These are phyloP conservation scores for Mucor lusitanicus DNA, from an alignment of 371 early-diverging fungal genomes.

Conservation along the genomic window DNA sequence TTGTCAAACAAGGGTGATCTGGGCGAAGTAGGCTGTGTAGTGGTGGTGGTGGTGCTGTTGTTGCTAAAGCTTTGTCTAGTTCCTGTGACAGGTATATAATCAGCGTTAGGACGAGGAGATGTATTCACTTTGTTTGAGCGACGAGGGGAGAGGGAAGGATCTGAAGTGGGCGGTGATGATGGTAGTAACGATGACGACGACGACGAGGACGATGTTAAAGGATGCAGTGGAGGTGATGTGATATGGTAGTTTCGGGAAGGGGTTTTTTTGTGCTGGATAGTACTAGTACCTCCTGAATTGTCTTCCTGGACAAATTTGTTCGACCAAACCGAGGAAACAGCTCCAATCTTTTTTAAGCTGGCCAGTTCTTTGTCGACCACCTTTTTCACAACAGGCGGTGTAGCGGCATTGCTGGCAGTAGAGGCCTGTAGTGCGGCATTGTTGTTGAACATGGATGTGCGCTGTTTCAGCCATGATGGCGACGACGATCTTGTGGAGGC, in stretches of 20 bases:
- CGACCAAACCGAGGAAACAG: conserved; percentile 30
- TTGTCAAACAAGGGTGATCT: background rate
- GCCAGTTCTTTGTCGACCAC: conserved; percentile 29
- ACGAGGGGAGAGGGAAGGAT: conserved; percentile 14
- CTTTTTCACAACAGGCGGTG: conserved; percentile 2
- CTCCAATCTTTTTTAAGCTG: conserved; percentile 25
- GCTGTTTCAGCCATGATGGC: conserved; percentile 22
- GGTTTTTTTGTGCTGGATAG: background rate
- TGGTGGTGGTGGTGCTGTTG: background rate
- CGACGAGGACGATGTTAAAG: background rate
- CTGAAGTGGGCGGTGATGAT: background rate
- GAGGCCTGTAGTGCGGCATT: background rate
- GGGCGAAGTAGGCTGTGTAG: conserved; percentile 14
- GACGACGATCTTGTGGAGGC: background rate
- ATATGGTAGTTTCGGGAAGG: background rate
- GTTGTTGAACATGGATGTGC: conserved; percentile 17
- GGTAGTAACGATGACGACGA: background rate
- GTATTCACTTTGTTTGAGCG: conserved; percentile 11
- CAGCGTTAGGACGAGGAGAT: conserved; percentile 26
- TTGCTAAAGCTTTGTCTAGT: conserved; percentile 3
- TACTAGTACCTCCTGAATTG: conserved; percentile 25
- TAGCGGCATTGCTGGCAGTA: background rate
- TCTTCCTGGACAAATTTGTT: conserved; percentile 34
- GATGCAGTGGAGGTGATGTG: background rate
- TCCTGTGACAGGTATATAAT: conserved; percentile 16